Percentiles rank a stretch among this genome's conserved stretches.
Evolutionary conservation across 169 alveolate species (phyloP).

Genomic region (Eimeria tenella): DNA sequence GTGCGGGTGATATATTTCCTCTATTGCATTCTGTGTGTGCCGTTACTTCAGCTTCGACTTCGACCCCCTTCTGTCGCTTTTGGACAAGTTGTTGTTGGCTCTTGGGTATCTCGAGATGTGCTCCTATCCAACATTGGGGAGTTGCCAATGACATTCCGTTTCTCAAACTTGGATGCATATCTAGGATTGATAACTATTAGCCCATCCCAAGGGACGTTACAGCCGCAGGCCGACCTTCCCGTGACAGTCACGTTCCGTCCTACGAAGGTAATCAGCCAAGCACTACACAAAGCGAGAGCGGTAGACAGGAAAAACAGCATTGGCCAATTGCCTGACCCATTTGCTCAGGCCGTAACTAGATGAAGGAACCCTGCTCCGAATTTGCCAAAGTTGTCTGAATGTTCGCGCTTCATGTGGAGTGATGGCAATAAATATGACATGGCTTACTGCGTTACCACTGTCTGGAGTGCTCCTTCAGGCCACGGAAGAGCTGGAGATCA

Average conservation of each 20-base stretch:
- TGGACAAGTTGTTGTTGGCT: slow-evolving; percentile 79
- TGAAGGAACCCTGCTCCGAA: too few relatives aligned
- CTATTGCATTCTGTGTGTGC: neutral
- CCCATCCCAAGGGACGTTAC: slow-evolving; percentile 76
- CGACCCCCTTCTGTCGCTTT: slow-evolving; percentile 76
- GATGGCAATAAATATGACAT: too few relatives aligned
- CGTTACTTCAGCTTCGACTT: slow-evolving; percentile 54
- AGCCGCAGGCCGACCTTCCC: slow-evolving; percentile 70
- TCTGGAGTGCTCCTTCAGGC: slow-evolving; percentile 30
- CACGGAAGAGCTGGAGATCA: slow-evolving; percentile 64
- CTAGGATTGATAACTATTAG: slow-evolving; percentile 27
- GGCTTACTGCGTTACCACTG: neutral
- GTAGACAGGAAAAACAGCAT: too few relatives aligned
- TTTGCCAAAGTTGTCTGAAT: too few relatives aligned
- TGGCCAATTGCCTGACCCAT: too few relatives aligned
- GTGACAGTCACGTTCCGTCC: slow-evolving; percentile 74
- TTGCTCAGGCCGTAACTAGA: too few relatives aligned
- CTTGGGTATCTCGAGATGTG: slow-evolving; percentile 73
- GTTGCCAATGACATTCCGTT: slow-evolving; percentile 74
- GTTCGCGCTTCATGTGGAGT: too few relatives aligned
- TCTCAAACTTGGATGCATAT: slow-evolving; percentile 50
- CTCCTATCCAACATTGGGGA: slow-evolving; percentile 81
- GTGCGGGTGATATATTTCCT: too few relatives aligned
- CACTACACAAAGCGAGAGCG: neutral
- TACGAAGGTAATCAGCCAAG: neutral